These are phyloP conservation scores for Glonium stellatum DNA, from an alignment of 495 filamentous ascomycete genomes.

Conservation along the genomic window DNA sequence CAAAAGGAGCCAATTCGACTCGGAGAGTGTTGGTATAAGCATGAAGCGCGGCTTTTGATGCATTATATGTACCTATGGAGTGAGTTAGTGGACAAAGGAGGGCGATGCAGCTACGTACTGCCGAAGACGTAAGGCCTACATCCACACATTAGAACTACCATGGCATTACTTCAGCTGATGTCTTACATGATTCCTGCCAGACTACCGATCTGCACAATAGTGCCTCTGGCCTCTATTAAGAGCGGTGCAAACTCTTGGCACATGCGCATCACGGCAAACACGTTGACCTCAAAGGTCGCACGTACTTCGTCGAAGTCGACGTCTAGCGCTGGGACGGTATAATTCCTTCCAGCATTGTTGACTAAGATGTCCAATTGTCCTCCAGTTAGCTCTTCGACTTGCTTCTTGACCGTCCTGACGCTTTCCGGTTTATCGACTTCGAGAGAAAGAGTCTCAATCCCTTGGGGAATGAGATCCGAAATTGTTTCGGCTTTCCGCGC, in stretches of 20 bases:
- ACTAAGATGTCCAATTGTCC: conserved; percentile 51
- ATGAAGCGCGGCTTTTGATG: conserved; percentile 58
- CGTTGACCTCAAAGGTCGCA: conserved; percentile 50
- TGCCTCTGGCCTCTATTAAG: conserved; percentile 43
- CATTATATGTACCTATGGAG: conserved; percentile 48
- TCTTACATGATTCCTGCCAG: too few species aligned
- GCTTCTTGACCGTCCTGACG: conserved; percentile 40
- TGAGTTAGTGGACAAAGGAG: too few species aligned
- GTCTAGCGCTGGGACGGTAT: conserved; percentile 56
- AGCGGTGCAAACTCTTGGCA: conserved; percentile 54
- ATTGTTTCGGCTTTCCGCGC: conserved; percentile 47
- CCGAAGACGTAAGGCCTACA: too few species aligned
- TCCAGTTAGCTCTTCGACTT: conserved; percentile 41
- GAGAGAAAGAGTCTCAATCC: conserved; percentile 50
- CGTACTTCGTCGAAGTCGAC: conserved; percentile 46
- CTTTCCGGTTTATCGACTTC: conserved; percentile 45
- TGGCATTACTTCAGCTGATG: too few species aligned
- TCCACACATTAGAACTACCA: too few species aligned
- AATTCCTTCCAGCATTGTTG: conserved; percentile 58
- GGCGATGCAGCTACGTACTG: too few species aligned
- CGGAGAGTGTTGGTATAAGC: conserved; percentile 54
- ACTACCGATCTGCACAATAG: too few species aligned
- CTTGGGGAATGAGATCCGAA: conserved; percentile 40
- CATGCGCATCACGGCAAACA: conserved; percentile 54
- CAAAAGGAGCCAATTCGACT: conserved; percentile 47